These are phyloP conservation scores for Cnidoscolus chayamansa DNA, from an alignment of 441 rosid species.

Conservation along the genomic window DNA sequence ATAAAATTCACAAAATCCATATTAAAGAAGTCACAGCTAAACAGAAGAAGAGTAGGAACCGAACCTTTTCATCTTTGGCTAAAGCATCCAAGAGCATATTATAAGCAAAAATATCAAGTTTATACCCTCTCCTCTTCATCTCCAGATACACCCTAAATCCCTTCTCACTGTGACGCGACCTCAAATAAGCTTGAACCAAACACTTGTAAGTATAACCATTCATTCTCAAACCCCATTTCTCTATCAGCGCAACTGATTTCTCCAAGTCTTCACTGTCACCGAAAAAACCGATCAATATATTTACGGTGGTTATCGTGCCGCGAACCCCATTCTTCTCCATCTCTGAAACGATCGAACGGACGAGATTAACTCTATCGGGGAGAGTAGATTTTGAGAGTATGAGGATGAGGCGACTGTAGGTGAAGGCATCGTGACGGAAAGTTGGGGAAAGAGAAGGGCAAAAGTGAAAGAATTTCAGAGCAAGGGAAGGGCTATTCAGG, in stretches of 20 bases:
- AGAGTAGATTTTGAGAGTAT: constrained; percentile 67
- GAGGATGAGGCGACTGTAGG: constrained; percentile 63
- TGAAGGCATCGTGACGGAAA: constrained; percentile 57
- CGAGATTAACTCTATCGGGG: constrained; percentile 40
- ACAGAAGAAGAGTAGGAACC: neutral
- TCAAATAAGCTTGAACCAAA: constrained; percentile 68
- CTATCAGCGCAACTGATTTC: constrained; percentile 47
- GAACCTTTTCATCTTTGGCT: constrained; percentile 72
- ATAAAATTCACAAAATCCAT: neutral
- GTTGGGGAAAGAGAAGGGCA: constrained; percentile 55
- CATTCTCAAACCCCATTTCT: constrained; percentile 76
- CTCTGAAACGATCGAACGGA: constrained; percentile 43
- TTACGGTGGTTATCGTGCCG: constrained; percentile 77
- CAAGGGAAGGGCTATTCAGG: constrained; percentile 64
- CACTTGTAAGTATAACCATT: constrained; percentile 79
- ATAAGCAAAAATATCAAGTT: constrained; percentile 69
- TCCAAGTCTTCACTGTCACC: constrained; percentile 53
- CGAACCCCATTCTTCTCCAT: constrained; percentile 53
- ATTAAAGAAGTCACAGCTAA: neutral
- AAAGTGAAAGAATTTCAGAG: constrained; percentile 56
- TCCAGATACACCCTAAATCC: constrained; percentile 59
- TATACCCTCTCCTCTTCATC: constrained; percentile 64
- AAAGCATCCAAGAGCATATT: constrained; percentile 91
- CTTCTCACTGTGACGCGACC: constrained; percentile 53
- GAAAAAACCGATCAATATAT: constrained; percentile 68